Evolutionary conservation across 352 stramenopile species (phyloP).

Genomic region (Phytophthora lateralis): DNA sequence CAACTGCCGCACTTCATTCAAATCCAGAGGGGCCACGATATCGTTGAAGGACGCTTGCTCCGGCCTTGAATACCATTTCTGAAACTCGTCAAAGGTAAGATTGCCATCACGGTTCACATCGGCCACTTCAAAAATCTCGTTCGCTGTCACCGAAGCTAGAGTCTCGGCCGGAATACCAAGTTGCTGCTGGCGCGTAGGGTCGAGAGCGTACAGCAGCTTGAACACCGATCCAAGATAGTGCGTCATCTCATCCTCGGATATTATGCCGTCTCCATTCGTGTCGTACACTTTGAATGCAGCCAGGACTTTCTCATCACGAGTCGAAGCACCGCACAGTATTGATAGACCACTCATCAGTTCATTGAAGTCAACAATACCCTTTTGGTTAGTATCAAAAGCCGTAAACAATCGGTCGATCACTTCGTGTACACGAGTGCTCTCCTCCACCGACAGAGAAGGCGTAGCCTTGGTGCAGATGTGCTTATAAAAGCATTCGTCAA

Average conservation of each 20-base stretch:
- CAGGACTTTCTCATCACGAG: conserved; percentile 67
- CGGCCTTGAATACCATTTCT: conserved; percentile 78
- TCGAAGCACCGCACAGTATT: conserved; percentile 63
- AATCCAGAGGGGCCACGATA: conserved; percentile 69
- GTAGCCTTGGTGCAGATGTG: conserved; percentile 51
- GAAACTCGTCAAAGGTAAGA: conserved; percentile 87
- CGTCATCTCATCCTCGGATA: conserved; percentile 85
- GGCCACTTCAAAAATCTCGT: conserved; percentile 87
- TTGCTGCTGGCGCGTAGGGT: conserved; percentile 63
- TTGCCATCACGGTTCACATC: conserved; percentile 87
- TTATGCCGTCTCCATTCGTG: conserved; percentile 80
- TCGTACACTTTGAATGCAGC: conserved; percentile 89
- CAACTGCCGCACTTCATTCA: conserved; percentile 84
- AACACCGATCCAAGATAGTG: conserved; percentile 89
- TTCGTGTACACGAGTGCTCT: conserved; percentile 68
- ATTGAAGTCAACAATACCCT: conserved; percentile 75
- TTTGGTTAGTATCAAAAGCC: conserved; percentile 77
- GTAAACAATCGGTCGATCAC: conserved; percentile 80
- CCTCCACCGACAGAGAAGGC: conserved; percentile 35
- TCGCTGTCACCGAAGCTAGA: conserved; percentile 67
- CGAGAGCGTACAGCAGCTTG: conserved; percentile 75
- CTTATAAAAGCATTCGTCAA: conserved; percentile 81
- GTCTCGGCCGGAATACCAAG: conserved; percentile 66
- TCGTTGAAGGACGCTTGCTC: conserved; percentile 74
- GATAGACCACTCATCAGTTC: conserved; percentile 80